Percentiles rank a stretch among this genome's conserved stretches.
phyloP scores from a whole-genome alignment of 257 asterid genomes.

The Buddleja alternifolia region DNA sequence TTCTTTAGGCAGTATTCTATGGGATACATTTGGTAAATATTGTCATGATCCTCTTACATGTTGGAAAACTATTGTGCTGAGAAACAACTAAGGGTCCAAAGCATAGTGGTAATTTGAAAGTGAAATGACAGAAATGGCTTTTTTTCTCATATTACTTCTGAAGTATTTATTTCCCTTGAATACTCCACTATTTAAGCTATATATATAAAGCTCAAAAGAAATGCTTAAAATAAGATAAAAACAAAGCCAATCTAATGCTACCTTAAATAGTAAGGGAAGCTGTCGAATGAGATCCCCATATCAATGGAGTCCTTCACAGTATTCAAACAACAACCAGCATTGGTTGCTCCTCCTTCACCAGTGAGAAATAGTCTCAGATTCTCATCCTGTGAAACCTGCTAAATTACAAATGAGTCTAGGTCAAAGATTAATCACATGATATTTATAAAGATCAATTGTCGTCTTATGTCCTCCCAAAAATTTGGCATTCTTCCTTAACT shows the following conservation, averaged over 20 bases:
- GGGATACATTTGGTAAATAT: neutral
- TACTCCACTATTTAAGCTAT: neutral
- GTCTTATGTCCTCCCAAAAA: too few species aligned
- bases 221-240: neutral
- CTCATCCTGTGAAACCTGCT: conserved; percentile 15
- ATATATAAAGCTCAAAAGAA: neutral
- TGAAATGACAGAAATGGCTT: too few species aligned
- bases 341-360: neutral
- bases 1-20: too few species aligned
- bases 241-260: conserved; percentile 1
- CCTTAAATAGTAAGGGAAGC: conserved; percentile 27
- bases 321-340: neutral
- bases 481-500: too few species aligned
- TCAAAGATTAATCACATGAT: too few species aligned
- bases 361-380: neutral
- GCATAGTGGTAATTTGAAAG: neutral
- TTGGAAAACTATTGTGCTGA: neutral
- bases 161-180: neutral
- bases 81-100: neutral
- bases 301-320: neutral
- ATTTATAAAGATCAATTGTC: too few species aligned
- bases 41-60: neutral
- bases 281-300: neutral
- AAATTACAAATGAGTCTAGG: neutral
- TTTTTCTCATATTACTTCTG: neutral